Conservation (phyloP, 306 rosid genomes). For the Pterocarpus santalinus region DNA sequence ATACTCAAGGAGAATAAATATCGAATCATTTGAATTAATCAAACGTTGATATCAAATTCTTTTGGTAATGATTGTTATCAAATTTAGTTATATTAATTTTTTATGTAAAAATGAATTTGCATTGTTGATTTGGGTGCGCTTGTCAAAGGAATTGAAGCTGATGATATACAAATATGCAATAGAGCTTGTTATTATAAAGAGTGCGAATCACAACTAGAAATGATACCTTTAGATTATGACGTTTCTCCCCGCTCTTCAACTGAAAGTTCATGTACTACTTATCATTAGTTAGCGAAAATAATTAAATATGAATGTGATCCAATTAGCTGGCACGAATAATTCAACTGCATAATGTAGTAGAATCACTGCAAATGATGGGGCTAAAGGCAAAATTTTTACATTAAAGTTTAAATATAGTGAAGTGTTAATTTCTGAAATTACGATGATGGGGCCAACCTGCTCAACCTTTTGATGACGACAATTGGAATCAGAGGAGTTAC, state of each 20-base stretch:
- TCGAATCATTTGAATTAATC: too few species aligned
- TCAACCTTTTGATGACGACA: constrained; percentile 12
- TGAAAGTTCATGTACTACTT: constrained; percentile 33
- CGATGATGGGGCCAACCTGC: neutral
- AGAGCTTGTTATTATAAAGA: neutral
- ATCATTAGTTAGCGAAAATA: constrained; percentile 3
- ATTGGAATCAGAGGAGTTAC: constrained; percentile 29
- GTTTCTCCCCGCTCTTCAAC: neutral
- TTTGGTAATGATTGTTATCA: neutral
- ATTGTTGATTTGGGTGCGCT: constrained; percentile 27
- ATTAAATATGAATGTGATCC: neutral
- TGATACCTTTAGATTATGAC: constrained; percentile 37
- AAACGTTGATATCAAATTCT: too few species aligned
- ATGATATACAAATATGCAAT: neutral
- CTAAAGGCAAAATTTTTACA: neutral
- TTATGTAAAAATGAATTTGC: neutral
- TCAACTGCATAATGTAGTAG: constrained; percentile 16
- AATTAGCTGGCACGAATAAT: constrained; percentile 46
- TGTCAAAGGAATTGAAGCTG: constrained; percentile 3
- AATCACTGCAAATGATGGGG: constrained; percentile 11
- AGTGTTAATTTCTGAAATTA: neutral
- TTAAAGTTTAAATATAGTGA: neutral
- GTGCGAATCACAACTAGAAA: constrained; percentile 42
- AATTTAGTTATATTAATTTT: neutral
- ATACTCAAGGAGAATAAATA: too few species aligned